Evolutionary conservation across 495 filamentous ascomycete species (phyloP).

Genomic region (Saxophila tyrrhenica): DNA sequence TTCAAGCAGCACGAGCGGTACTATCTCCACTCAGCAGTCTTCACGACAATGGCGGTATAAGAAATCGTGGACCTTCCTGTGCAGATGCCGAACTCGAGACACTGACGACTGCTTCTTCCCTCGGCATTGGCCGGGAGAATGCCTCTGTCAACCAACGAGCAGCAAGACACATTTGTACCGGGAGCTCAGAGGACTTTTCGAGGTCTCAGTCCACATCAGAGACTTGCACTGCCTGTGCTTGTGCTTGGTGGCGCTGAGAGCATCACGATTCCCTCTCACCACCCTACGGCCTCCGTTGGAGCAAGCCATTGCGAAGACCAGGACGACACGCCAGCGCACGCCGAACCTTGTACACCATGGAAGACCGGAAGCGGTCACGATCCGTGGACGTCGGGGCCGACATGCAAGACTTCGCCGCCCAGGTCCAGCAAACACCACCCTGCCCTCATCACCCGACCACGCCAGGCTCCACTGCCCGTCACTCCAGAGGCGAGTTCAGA

Average conservation of each 20-base stretch:
- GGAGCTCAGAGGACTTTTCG: background rate
- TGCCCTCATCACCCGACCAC: too few species aligned
- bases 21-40: background rate
- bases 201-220: background rate
- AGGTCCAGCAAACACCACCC: background rate
- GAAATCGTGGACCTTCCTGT: background rate
- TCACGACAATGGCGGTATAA: background rate
- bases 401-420: background rate
- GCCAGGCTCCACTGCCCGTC: too few species aligned
- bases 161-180: background rate
- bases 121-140: background rate
- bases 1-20: too few species aligned
- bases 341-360: background rate
- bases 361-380: too few species aligned
- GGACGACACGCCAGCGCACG: too few species aligned
- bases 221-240: background rate
- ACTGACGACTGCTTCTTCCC: background rate
- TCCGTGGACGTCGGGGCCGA: background rate
- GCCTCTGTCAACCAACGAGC: background rate
- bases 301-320: too few species aligned
- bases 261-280: background rate
- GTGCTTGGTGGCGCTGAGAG: background rate
- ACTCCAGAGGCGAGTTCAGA: too few species aligned
- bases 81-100: background rate
- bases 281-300: too few species aligned